phyloP scores from a whole-genome alignment of 2,329 filamentous ascomycete genomes.

The Pyrenochaeta sp. region DNA sequence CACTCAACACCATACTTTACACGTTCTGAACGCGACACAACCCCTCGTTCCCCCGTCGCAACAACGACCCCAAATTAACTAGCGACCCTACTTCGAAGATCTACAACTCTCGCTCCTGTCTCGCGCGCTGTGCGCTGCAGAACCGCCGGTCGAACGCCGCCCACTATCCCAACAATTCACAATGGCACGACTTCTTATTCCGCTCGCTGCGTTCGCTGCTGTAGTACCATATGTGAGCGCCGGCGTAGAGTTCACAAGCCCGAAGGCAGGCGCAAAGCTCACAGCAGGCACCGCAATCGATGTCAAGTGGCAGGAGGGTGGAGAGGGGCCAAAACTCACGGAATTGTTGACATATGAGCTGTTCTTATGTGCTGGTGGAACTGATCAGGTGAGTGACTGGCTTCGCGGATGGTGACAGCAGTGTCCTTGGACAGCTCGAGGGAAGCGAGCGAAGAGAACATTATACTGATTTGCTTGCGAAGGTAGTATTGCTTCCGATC shows the following conservation, averaged over 20 bases:
- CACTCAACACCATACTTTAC: conserved; percentile 7
- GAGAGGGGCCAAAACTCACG: conserved; percentile 58
- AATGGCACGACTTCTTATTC: conserved; percentile 39
- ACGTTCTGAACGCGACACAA: conserved; percentile 1
- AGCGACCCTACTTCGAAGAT: not conserved
- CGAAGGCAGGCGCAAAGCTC: conserved; percentile 61
- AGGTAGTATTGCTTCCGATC: conserved; percentile 38
- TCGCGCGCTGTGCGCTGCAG: not conserved
- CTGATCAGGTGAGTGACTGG: conserved; percentile 54
- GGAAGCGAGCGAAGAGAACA: conserved; percentile 3
- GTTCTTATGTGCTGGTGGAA: conserved; percentile 68
- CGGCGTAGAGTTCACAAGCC: conserved; percentile 63
- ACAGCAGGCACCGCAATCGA: conserved; percentile 61
- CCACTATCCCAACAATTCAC: conserved; percentile 25
- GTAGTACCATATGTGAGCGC: conserved; percentile 57
- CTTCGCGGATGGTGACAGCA: not conserved
- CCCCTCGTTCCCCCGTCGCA: not conserved
- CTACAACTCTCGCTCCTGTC: not conserved
- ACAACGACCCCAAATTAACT: not conserved
- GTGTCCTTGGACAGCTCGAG: not conserved
- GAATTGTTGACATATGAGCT: conserved; percentile 65
- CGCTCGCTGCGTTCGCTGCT: conserved; percentile 42
- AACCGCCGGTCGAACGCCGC: conserved; percentile 13
- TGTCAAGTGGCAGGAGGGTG: conserved; percentile 66
- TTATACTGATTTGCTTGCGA: conserved; percentile 6